Conservation (phyloP, 179 eudicot species). For the Beta lomatogona region DNA sequence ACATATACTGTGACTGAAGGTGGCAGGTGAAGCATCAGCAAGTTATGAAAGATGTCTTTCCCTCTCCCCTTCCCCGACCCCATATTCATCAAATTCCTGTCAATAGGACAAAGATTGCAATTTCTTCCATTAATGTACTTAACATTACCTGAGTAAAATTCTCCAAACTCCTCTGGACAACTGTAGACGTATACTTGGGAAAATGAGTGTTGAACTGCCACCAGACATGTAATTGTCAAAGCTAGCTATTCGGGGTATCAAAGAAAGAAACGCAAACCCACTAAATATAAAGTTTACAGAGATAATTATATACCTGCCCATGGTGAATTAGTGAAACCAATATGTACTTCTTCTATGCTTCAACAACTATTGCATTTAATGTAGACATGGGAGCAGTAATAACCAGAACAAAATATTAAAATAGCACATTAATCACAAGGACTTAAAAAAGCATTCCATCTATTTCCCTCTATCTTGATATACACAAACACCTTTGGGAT, state of each 20-base stretch:
- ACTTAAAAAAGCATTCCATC: background rate
- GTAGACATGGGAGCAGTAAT: conserved; percentile 89
- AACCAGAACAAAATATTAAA: conserved; percentile 49
- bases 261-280: background rate
- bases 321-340: conserved; percentile 87
- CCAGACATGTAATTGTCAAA: conserved; percentile 27
- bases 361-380: conserved; percentile 83
- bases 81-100: background rate
- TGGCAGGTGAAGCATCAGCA: background rate
- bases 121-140: background rate
- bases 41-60: background rate
- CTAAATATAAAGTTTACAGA: background rate
- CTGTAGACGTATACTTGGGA: conserved; percentile 85
- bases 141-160: conserved; percentile 64
- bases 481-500: background rate
- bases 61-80: background rate
- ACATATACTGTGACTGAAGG: background rate
- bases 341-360: conserved; percentile 92
- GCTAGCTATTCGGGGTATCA: background rate
- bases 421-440: conserved; percentile 8
- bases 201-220: conserved; percentile 64
- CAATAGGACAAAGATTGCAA: background rate
- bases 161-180: conserved; percentile 81
- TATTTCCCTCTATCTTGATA: background rate
- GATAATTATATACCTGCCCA: conserved; percentile 66